Base-by-base conservation (phyloP, 257 asterid genomes). In the Solanum microdontum region DNA sequence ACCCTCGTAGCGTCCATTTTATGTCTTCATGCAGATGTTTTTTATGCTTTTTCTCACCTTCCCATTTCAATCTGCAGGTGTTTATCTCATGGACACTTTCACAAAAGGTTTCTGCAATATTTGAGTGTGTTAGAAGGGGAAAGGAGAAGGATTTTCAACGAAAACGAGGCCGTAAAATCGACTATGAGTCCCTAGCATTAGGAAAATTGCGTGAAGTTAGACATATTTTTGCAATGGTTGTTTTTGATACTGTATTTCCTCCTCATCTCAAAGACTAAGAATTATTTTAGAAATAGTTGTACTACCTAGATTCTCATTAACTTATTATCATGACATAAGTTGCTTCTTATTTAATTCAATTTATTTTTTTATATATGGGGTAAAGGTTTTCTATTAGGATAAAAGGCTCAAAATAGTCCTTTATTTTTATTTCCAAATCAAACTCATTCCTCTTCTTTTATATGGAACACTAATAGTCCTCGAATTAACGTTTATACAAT, bases 131-230 rank as follows among this genome's bases (percentile, higher is more conserved):
- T 60, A 26, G 83, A 64, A 58, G 69, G 86, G 90, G 86, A 21
- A 88, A 88, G 72, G 89, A 88, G 32, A 86, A 40, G 86, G 86
- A 84, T 10, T 74, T 39, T 73, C 66, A n/a, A 21, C 68, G 40
- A 55, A 90, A 86, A 73, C 86, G 68, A 34, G 90, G 90, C 64
- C 83, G 88, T 64, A 83, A 87, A 80, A 90, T 90, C 4, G 36
- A 90, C 15, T 85, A 86, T 40, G 90, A 86, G 60, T 48, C 87
- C 48, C 75, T 88, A 75, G 87, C 90, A 85, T 15, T 86, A 84
- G 90, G 91, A 32, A 73, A 90, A 33, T 75, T 73, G 39, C 87
- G 37, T 26, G 90, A 87, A 85, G 72, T 88, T 84, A 86, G 91
- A 64, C 83, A 82, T 66, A 48, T 87, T 13, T 90, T 90, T 88